phyloP scores from a whole-genome alignment of 768 basidiomycete genomes.

The Pulveroboletus frians region DNA sequence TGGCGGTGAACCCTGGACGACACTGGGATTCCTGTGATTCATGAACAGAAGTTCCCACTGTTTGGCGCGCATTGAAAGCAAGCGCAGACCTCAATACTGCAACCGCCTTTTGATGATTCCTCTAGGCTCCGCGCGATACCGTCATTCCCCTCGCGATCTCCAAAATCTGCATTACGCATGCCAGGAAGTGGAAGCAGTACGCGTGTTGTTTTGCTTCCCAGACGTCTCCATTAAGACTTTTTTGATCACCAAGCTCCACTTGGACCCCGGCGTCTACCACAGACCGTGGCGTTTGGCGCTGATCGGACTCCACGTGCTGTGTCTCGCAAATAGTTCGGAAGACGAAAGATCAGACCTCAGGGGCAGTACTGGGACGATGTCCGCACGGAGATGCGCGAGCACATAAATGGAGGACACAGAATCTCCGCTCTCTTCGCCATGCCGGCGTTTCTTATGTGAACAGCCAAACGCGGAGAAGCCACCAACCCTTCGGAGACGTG shows the following conservation, averaged over 20 bases:
- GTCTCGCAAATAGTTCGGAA: not conserved
- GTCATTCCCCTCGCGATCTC: conserved; percentile 3
- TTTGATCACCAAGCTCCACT: not conserved
- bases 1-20: not conserved
- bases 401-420: not conserved
- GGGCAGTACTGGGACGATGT: not conserved
- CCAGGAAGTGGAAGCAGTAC: not conserved
- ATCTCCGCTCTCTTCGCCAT: conserved; percentile 4
- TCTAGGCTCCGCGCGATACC: conserved; percentile 2
- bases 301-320: not conserved
- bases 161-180: not conserved
- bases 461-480: not conserved
- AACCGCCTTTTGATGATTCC: not conserved
- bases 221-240: conserved; percentile 1
- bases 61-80: not conserved
- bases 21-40: not conserved
- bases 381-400: not conserved
- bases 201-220: not conserved
- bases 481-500: not conserved
- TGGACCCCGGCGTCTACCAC: not conserved
- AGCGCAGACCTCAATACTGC: not conserved
- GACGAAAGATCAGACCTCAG: not conserved
- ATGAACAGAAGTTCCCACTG: not conserved
- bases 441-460: conserved; percentile 2
- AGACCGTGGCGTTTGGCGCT: not conserved